These are phyloP conservation scores for Nakazawaea molendinolei DNA, from an alignment of 805 yeast genomes.

Conservation along the genomic window DNA sequence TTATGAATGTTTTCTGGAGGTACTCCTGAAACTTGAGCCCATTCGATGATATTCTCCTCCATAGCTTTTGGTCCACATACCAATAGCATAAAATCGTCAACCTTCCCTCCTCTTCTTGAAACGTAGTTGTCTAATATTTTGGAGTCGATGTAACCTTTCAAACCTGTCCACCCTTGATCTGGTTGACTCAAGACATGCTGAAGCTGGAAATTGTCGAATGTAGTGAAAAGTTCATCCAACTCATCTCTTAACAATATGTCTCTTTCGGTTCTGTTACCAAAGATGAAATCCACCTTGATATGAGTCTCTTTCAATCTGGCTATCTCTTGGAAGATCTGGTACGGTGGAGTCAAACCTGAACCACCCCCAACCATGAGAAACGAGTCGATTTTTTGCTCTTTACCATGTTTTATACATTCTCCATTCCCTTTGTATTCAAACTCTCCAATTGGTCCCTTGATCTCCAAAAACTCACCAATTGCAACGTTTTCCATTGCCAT, in stretches of 20 bases:
- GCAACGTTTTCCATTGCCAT: constrained; percentile 19
- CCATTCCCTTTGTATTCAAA: constrained; percentile 21
- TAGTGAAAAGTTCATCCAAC: constrained; percentile 31
- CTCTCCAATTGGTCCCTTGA: constrained; percentile 26
- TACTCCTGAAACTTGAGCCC: constrained; percentile 13
- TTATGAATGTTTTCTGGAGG: constrained; percentile 17
- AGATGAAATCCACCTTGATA: constrained; percentile 38
- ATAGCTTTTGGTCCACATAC: constrained; percentile 48
- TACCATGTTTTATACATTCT: constrained; percentile 9
- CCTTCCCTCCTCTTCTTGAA: constrained; percentile 17
- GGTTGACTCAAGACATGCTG: constrained; percentile 32
- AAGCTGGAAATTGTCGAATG: constrained; percentile 33
- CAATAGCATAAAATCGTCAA: constrained; percentile 32
- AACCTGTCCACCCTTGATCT: constrained; percentile 27
- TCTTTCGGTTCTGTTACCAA: constrained; percentile 33
- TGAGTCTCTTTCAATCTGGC: constrained; percentile 36
- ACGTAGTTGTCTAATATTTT: constrained; percentile 32
- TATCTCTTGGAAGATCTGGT: constrained; percentile 43
- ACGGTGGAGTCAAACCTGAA: constrained; percentile 50
- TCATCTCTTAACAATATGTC: constrained; percentile 42
- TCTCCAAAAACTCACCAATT: constrained; percentile 20
- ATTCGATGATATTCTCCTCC: constrained; percentile 15
- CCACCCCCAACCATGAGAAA: constrained; percentile 50
- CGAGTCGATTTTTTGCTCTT: constrained; percentile 15
- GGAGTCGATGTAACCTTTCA: constrained; percentile 33